Conservation (phyloP, 2,329 filamentous ascomycete species). For the Cladosporium cucumerinum region DNA sequence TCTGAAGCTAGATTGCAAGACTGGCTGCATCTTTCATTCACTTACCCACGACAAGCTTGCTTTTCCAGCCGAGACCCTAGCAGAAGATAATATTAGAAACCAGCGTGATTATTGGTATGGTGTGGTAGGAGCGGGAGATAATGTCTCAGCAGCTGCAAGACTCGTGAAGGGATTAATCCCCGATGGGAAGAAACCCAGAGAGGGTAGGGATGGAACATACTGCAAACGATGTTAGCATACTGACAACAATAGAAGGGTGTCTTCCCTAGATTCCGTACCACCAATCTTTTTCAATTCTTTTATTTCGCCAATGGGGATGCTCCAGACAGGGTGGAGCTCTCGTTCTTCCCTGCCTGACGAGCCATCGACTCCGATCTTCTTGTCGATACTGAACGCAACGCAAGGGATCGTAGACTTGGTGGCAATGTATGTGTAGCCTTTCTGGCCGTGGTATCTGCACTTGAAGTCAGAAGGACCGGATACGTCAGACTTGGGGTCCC, state of each 20-base stretch:
- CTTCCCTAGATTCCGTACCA: slow-evolving; percentile 40
- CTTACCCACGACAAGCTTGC: slow-evolving; percentile 64
- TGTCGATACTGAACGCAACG: slow-evolving; percentile 61
- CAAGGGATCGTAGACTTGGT: slow-evolving; percentile 64
- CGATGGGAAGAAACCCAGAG: background rate
- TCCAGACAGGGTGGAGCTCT: slow-evolving; percentile 61
- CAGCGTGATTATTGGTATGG: too few species aligned
- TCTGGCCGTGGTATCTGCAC: slow-evolving; percentile 65
- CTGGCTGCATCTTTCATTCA: too few species aligned
- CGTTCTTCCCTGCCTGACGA: slow-evolving; percentile 43
- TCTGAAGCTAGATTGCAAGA: too few species aligned
- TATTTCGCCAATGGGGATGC: slow-evolving; percentile 67
- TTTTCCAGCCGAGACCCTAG: slow-evolving; percentile 81
- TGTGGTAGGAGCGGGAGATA: too few species aligned
- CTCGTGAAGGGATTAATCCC: too few species aligned
- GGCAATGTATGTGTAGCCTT: slow-evolving; percentile 69
- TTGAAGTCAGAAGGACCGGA: slow-evolving; percentile 74
- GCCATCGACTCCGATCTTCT: slow-evolving; percentile 40
- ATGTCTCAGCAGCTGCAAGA: too few species aligned
- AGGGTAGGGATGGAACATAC: background rate
- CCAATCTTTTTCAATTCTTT: slow-evolving; percentile 74
- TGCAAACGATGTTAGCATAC: background rate
- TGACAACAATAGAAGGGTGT: background rate
- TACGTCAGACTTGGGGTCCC: slow-evolving; percentile 38
- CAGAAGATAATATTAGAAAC: too few species aligned